These are phyloP conservation scores for Claviceps maximensis DNA, from an alignment of 2,329 filamentous ascomycete genomes.

Conservation along the genomic window DNA sequence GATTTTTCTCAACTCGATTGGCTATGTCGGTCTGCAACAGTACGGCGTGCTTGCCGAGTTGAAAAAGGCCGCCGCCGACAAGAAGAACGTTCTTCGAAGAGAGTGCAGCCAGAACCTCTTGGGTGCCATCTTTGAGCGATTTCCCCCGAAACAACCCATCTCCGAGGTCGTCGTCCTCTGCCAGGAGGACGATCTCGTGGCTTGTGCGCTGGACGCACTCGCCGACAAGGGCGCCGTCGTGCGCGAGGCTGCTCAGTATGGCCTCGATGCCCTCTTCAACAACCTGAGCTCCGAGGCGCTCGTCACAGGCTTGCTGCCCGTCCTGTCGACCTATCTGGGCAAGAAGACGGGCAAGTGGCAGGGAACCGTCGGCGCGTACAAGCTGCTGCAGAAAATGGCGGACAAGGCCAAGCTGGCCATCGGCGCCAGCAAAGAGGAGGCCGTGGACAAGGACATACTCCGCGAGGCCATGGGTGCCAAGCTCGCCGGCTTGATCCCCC, in stretches of 20 bases:
- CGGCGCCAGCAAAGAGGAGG: constrained; percentile 67
- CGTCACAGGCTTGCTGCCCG: constrained; percentile 68
- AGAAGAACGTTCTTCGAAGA: constrained; percentile 76
- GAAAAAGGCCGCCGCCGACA: constrained; percentile 71
- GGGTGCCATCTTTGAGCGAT: constrained; percentile 83
- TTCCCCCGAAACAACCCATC: constrained; percentile 62
- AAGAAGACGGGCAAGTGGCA: constrained; percentile 95
- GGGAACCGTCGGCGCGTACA: constrained; percentile 76
- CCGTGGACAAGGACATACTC: constrained; percentile 76
- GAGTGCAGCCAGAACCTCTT: constrained; percentile 93
- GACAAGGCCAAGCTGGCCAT: constrained; percentile 82
- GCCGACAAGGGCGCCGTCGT: constrained; percentile 84
- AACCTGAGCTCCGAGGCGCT: constrained; percentile 71
- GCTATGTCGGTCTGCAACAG: constrained; percentile 36
- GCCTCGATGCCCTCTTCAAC: constrained; percentile 76
- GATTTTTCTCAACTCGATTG: constrained; percentile 39
- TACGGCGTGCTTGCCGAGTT: constrained; percentile 44
- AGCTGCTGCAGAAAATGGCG: constrained; percentile 82
- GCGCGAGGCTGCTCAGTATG: constrained; percentile 85
- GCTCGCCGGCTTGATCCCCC: constrained; percentile 74
- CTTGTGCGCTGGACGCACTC: constrained; percentile 67
- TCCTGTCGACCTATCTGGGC: constrained; percentile 59
- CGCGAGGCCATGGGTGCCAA: constrained; percentile 82
- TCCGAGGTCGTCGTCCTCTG: constrained; percentile 72
- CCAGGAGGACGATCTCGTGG: constrained; percentile 63